Evolutionary conservation across 306 rosid species (phyloP).

Genomic region (Rubus idaeus): DNA sequence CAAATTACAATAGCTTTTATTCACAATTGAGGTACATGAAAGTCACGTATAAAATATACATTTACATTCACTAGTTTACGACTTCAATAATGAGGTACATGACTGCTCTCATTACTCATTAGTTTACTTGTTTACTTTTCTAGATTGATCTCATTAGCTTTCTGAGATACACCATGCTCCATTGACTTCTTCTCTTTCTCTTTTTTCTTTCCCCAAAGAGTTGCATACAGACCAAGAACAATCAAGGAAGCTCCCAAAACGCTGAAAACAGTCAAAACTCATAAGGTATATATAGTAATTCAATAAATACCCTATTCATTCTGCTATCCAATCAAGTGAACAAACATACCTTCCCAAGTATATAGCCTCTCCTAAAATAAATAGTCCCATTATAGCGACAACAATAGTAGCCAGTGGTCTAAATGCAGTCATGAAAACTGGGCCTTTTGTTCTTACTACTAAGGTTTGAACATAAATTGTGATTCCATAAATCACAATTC

Average conservation of each 20-base stretch:
- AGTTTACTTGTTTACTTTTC: background rate
- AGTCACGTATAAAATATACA: too few species aligned
- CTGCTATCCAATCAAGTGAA: background rate
- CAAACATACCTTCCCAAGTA: slow-evolving; percentile 24
- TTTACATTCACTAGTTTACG: background rate
- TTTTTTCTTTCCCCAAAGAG: slow-evolving; percentile 26
- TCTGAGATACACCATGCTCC: slow-evolving; percentile 4
- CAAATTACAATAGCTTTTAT: too few species aligned
- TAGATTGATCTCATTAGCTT: background rate
- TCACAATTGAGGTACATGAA: too few species aligned
- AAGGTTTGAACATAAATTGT: slow-evolving; percentile 11
- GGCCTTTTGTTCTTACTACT: slow-evolving; percentile 20
- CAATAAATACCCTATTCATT: background rate
- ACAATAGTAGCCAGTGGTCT: slow-evolving; percentile 17
- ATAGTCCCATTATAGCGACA: slow-evolving; percentile 21
- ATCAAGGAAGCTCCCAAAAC: slow-evolving; percentile 22
- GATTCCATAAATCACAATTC: slow-evolving; percentile 21
- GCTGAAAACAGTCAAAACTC: background rate
- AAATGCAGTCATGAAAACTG: slow-evolving; percentile 33
- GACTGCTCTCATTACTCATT: background rate
- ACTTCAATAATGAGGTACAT: background rate
- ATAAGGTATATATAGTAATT: too few species aligned
- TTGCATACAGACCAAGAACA: slow-evolving; percentile 26
- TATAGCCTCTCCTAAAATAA: slow-evolving; percentile 25
- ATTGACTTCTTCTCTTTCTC: background rate